Conservation (phyloP, 805 yeast genomes). For the Kodamaea leandrae region DNA sequence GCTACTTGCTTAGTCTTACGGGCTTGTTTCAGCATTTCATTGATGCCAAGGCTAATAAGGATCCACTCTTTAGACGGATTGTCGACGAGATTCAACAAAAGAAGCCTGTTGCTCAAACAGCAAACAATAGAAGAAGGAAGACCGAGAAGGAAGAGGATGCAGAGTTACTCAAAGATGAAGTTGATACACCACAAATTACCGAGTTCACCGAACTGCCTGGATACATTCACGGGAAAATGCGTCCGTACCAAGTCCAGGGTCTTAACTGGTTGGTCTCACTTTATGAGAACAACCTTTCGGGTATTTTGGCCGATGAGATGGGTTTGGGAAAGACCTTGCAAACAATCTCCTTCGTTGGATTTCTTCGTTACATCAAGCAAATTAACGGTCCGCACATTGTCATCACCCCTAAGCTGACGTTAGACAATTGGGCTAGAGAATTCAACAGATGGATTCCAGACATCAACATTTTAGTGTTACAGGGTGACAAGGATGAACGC, state of each 20-base stretch:
- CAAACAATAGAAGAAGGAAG: conserved; percentile 45
- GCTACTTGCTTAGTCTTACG: conserved; percentile 63
- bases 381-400: conserved; percentile 56
- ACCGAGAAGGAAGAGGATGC: conserved; percentile 80
- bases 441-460: conserved; percentile 80
- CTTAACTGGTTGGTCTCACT: conserved; percentile 73
- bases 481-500: conserved; percentile 73
- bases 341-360: conserved; percentile 74
- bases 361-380: conserved; percentile 58
- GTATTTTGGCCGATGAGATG: conserved; percentile 84
- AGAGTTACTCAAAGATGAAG: conserved; percentile 61
- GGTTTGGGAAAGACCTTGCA: conserved; percentile 81
- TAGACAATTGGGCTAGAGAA: conserved; percentile 80
- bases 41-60: conserved; percentile 60
- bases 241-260: conserved; percentile 80
- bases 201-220: conserved; percentile 53
- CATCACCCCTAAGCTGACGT: conserved; percentile 75
- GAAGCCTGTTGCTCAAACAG: conserved; percentile 3
- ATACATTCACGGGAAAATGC: conserved; percentile 54
- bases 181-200: conserved; percentile 28
- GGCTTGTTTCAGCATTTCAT: conserved; percentile 68
- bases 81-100: conserved; percentile 35
- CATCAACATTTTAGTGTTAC: conserved; percentile 63
- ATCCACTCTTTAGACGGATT: conserved; percentile 54
- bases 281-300: conserved; percentile 65